Evolutionary conservation across 495 filamentous ascomycete species (phyloP), one percentile per base, ranked within the genome.

Genomic region (Penicillium chermesinum): DNA sequence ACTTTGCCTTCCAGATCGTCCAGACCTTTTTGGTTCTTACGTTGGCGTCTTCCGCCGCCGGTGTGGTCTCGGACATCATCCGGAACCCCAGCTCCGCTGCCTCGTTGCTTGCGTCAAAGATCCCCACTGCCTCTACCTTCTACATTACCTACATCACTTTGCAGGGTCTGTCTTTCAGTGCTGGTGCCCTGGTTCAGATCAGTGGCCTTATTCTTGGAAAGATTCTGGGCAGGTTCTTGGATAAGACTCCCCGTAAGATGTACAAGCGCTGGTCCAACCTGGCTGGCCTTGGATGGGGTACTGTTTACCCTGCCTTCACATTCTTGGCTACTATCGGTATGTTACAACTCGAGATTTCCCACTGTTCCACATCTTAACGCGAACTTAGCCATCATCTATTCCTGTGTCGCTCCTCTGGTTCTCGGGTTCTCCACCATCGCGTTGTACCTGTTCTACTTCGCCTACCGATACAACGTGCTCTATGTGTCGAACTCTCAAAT

Each of bases 81-180:
- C 20, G 81, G 0, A 52, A 87, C 2, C 94, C 93, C 6, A 53
- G 60, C 2, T 63, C 58, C 7, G 83, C 77, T 19, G 71, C 87
- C 0, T 69, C 46, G 5, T 68, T 96, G 43, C 77, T 98, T 9
- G 84, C 93, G 12, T 55, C 71, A 13, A 85, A 86, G 48, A 69
- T 97, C 9, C 93, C 93, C 7, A 81, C 74, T 44, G 80, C 87
- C 2, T 90, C 89, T 54, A 96, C 94, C 70, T 90, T 98, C 67
- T 98, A 95, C 69, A 85, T 97, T 42, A 85, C 87, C 0, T 98
- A 95, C 71, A 91, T 98, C 60, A 84, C 96, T 56, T 76, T 98
- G 20, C 91, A 96, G 66, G 93, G 93, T 40, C 69, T 98, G 48
- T 85, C 84, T n/a, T 80, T 95, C 55, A 85, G 86, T 39, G 74